Conservation (phyloP, 805 yeast genomes). For the Debaryomyces castellii region DNA sequence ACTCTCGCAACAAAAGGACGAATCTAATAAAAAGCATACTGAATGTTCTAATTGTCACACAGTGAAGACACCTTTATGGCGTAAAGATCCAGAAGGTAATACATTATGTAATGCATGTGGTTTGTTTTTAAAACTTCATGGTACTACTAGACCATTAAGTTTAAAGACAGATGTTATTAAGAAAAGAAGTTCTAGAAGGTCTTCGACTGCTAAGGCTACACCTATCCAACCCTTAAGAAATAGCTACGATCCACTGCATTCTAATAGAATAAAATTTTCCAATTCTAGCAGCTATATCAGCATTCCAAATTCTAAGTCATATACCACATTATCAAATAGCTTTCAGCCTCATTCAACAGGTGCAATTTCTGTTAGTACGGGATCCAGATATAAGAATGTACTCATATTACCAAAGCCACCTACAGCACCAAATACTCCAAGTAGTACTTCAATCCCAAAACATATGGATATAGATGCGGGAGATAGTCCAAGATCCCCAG, state of each 20-base stretch:
- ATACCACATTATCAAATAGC: slow-evolving; percentile 2
- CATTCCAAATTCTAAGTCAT: slow-evolving; percentile 6
- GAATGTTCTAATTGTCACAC: slow-evolving; percentile 62
- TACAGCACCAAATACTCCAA: slow-evolving; percentile 14
- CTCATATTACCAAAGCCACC: slow-evolving; percentile 42
- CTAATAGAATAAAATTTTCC: slow-evolving; percentile 1
- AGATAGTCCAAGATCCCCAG: slow-evolving; percentile 23
- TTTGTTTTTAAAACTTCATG: slow-evolving; percentile 57
- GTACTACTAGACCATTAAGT: slow-evolving; percentile 60
- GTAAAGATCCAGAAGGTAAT: slow-evolving; percentile 58
- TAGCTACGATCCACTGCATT: neutral
- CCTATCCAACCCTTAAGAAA: neutral
- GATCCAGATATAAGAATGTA: slow-evolving; percentile 34
- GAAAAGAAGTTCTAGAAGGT: slow-evolving; percentile 49
- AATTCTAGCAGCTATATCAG: slow-evolving; percentile 1
- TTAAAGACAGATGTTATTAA: slow-evolving; percentile 58
- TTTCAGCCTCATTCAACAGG: slow-evolving; percentile 3
- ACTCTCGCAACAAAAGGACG: slow-evolving; percentile 13
- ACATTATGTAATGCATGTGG: slow-evolving; percentile 69
- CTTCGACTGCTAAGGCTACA: slow-evolving; percentile 7
- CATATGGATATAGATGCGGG: slow-evolving; percentile 12
- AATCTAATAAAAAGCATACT: slow-evolving; percentile 18
- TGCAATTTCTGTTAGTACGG: slow-evolving; percentile 3
- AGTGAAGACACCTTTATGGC: slow-evolving; percentile 60
- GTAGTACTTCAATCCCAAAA: slow-evolving; percentile 26